phyloP scores from a whole-genome alignment of 345 rosid species.

The Arabis alpina region DNA sequence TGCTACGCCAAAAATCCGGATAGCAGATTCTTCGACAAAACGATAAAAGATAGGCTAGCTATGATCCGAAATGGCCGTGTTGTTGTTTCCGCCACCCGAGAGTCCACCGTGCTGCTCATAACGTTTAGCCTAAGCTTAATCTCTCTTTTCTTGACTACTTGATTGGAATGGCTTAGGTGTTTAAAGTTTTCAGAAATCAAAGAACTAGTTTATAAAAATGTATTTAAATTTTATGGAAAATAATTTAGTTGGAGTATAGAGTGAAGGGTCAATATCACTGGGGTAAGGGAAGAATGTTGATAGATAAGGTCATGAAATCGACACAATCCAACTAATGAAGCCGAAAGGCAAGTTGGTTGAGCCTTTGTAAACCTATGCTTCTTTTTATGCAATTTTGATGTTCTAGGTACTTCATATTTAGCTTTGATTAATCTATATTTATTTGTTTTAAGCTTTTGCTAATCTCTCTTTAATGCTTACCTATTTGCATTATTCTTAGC shows the following conservation, averaged over 20 bases:
- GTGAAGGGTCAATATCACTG: constrained; percentile 30
- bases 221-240: constrained; percentile 3
- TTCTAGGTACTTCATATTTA: too few relatives aligned
- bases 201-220: background rate
- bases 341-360: constrained; percentile 36
- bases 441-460: too few relatives aligned
- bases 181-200: background rate
- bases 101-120: constrained; percentile 48
- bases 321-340: constrained; percentile 31
- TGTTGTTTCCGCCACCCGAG: constrained; percentile 66
- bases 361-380: background rate
- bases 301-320: constrained; percentile 30
- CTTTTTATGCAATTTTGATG: too few relatives aligned
- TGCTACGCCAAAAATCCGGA: constrained; percentile 92
- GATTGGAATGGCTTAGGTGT: constrained; percentile 20
- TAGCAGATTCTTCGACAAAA: constrained; percentile 65
- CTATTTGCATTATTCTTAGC: too few relatives aligned
- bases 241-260: constrained; percentile 11
- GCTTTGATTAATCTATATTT: too few relatives aligned
- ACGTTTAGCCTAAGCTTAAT: constrained; percentile 20
- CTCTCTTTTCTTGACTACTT: background rate
- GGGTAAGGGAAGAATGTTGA: constrained; percentile 15
- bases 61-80: constrained; percentile 56
- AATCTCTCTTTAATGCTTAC: too few relatives aligned
- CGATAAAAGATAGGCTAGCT: constrained; percentile 60